A percentile compares a stretch with the other conserved stretches of the same genome.
These are phyloP conservation scores for Ceratocystis cacaofunesta DNA, from an alignment of 2,329 filamentous ascomycete genomes.

Conservation along the genomic window DNA sequence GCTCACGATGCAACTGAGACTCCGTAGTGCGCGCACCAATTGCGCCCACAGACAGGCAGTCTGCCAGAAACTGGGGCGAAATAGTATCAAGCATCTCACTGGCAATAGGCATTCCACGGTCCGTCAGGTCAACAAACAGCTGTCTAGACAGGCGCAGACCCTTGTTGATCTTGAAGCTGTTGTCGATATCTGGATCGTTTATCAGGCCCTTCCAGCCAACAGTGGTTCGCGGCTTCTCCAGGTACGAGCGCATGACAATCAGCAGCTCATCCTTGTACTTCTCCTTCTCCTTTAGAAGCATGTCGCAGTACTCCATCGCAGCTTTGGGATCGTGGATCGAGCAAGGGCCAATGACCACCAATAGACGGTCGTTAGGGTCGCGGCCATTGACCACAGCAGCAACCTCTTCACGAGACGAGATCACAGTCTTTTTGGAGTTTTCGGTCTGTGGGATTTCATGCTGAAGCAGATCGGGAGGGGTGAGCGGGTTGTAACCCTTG, in stretches of 20 bases:
- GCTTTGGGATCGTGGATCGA: slow-evolving; percentile 90
- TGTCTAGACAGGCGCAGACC: slow-evolving; percentile 73
- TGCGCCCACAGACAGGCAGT: slow-evolving; percentile 79
- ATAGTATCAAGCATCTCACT: slow-evolving; percentile 98
- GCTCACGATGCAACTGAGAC: slow-evolving; percentile 84
- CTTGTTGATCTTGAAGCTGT: slow-evolving; percentile 99
- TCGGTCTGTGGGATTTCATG: slow-evolving; percentile 64
- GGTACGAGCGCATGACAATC: slow-evolving; percentile 95
- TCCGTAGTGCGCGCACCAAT: slow-evolving; percentile 95
- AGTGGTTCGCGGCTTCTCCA: slow-evolving; percentile 95
- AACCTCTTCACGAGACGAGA: slow-evolving; percentile 53
- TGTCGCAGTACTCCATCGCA: slow-evolving; percentile 83
- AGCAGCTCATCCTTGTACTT: slow-evolving; percentile 81
- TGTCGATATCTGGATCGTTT: slow-evolving; percentile 96
- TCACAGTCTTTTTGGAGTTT: slow-evolving; percentile 49
- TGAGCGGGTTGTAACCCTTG: slow-evolving; percentile 83
- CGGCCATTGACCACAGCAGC: slow-evolving; percentile 63
- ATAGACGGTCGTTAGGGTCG: slow-evolving; percentile 44
- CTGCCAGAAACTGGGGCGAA: slow-evolving; percentile 89
- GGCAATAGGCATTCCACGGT: slow-evolving; percentile 87
- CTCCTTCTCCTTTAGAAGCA: slow-evolving; percentile 64
- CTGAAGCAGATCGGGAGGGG: slow-evolving; percentile 74
- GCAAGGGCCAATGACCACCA: slow-evolving; percentile 82
- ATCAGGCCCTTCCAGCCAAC: slow-evolving; percentile 98
- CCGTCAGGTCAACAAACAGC: slow-evolving; percentile 83